phyloP scores from a whole-genome alignment of 2,329 filamentous ascomycete species.

The Arthroderma uncinatum region DNA sequence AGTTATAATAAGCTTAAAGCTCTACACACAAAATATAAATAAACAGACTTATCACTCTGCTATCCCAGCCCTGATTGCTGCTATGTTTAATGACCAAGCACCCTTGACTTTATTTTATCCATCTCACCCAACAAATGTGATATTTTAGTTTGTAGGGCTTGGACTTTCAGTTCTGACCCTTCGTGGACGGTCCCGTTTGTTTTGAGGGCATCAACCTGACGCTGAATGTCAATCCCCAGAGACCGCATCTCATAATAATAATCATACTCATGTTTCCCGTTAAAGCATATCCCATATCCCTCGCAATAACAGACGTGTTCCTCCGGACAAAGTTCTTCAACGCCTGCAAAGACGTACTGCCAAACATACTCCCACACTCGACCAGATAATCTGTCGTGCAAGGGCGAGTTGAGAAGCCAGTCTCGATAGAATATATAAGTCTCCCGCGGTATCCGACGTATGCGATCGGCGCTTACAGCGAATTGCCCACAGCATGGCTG shows the following conservation, averaged over 20 bases:
- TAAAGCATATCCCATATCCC: slow-evolving; percentile 53
- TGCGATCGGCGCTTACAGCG: slow-evolving; percentile 47
- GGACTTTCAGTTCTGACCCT: neutral
- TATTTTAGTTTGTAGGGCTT: neutral
- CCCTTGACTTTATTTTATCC: neutral
- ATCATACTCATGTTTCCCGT: slow-evolving; percentile 35
- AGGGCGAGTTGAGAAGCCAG: slow-evolving; percentile 48
- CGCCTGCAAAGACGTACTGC: slow-evolving; percentile 50
- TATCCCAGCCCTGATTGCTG: neutral
- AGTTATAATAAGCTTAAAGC: neutral
- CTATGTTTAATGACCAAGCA: neutral
- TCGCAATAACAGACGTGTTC: slow-evolving; percentile 53
- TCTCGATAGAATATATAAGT: slow-evolving; percentile 48
- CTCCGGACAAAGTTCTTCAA: slow-evolving; percentile 34
- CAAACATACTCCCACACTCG: slow-evolving; percentile 54
- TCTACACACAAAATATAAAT: neutral
- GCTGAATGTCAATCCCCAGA: neutral
- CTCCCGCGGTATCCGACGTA: slow-evolving; percentile 42
- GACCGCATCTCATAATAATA: neutral
- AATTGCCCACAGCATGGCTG: slow-evolving; percentile 57
- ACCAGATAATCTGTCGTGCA: slow-evolving; percentile 47
- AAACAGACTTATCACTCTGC: neutral
- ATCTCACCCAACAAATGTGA: neutral
- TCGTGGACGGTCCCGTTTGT: neutral
- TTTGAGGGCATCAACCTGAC: neutral